These are phyloP conservation scores for Phellinidium pouzarii DNA, from an alignment of 1,284 basidiomycete species.

Conservation along the genomic window DNA sequence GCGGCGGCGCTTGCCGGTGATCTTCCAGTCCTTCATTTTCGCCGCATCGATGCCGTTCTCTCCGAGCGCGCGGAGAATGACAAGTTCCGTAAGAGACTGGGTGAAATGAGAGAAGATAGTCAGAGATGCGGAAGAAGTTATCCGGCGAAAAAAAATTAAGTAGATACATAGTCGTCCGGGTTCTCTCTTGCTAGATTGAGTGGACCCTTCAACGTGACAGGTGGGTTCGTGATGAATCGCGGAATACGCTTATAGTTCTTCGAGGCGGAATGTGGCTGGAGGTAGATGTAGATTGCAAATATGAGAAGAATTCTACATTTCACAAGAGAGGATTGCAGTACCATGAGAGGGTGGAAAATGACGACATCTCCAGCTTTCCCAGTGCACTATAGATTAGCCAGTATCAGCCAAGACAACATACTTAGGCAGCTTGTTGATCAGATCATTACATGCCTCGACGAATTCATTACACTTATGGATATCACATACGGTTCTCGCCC, in stretches of 20 bases:
- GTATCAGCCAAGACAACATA: background rate
- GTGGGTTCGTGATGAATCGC: slow-evolving; percentile 35
- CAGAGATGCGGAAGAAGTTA: background rate
- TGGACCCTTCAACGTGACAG: slow-evolving; percentile 31
- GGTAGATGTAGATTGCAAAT: background rate
- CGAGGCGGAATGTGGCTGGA: slow-evolving; percentile 29
- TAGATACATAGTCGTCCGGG: slow-evolving; percentile 26
- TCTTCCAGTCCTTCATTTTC: slow-evolving; percentile 27
- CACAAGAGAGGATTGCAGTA: slow-evolving; percentile 9
- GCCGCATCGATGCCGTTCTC: slow-evolving; percentile 25
- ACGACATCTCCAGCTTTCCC: slow-evolving; percentile 34
- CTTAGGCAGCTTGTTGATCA: background rate
- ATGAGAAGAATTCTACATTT: background rate
- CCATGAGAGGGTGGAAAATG: slow-evolving; percentile 35
- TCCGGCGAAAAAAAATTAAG: slow-evolving; percentile 15
- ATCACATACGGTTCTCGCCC: slow-evolving; percentile 25
- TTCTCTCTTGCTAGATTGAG: slow-evolving; percentile 32
- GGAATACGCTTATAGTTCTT: slow-evolving; percentile 31
- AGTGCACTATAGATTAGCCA: slow-evolving; percentile 23
- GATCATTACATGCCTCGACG: slow-evolving; percentile 24
- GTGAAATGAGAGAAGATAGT: background rate
- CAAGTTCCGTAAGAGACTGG: slow-evolving; percentile 22
- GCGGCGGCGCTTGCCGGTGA: slow-evolving; percentile 24
- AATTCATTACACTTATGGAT: slow-evolving; percentile 27
- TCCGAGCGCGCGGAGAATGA: slow-evolving; percentile 21